Percentiles rank a stretch among this genome's conserved stretches.
phyloP scores from a whole-genome alignment of 2,329 filamentous ascomycete species.

The Akanthomyces dipterigenus region DNA sequence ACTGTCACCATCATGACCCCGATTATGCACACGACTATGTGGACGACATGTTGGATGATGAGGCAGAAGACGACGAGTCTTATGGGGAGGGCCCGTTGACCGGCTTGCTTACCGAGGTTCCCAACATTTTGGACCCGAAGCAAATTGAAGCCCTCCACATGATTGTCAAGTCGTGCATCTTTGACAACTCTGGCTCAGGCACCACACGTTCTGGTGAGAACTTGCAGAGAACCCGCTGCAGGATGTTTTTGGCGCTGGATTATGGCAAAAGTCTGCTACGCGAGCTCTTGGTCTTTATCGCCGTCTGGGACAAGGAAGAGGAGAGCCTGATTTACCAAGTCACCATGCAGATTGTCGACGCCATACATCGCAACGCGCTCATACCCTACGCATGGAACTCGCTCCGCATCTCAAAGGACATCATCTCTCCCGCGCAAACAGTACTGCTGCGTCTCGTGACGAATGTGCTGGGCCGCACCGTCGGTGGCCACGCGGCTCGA shows the following conservation, averaged over 20 bases:
- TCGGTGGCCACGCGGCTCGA: conserved; percentile 33
- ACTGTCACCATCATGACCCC: conserved; percentile 26
- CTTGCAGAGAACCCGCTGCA: conserved; percentile 82
- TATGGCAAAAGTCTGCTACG: conserved; percentile 83
- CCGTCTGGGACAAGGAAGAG: conserved; percentile 92
- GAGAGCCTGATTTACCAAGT: conserved; percentile 94
- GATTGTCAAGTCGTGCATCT: conserved; percentile 93
- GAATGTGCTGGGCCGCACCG: conserved; percentile 65
- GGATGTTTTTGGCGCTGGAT: conserved; percentile 82
- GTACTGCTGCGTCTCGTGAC: conserved; percentile 87
- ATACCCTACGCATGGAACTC: conserved; percentile 91
- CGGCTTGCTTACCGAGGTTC: conserved; percentile 85
- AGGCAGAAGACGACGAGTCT: conserved; percentile 69
- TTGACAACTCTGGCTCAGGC: conserved; percentile 70
- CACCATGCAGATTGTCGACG: conserved; percentile 91
- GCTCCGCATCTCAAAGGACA: conserved; percentile 87
- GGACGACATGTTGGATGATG: conserved; percentile 56
- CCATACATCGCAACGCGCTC: conserved; percentile 80
- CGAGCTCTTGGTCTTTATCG: conserved; percentile 91
- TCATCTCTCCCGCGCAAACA: conserved; percentile 90
- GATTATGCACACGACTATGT: conserved; percentile 39
- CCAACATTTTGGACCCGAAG: conserved; percentile 86
- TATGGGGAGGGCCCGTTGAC: conserved; percentile 72
- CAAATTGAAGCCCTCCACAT: conserved; percentile 95
- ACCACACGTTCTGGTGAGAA: conserved; percentile 65